Percentiles rank a stretch among this genome's conserved stretches.
Evolutionary conservation across 768 basidiomycete genomes (phyloP).

Genomic region (Pisolithus sp.): DNA sequence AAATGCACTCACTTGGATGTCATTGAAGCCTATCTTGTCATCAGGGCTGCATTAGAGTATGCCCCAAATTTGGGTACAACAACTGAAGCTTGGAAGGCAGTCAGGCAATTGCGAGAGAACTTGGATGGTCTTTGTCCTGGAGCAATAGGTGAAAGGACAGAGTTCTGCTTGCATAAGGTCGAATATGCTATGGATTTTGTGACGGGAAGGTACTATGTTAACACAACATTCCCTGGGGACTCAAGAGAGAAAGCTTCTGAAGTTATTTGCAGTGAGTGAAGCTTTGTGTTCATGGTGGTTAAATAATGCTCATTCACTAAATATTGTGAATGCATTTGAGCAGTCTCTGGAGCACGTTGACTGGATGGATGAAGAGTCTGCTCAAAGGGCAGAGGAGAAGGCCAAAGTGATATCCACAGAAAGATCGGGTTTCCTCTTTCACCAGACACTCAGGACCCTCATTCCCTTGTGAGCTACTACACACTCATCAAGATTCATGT

Average conservation of each 20-base stretch:
- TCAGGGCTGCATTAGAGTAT: constrained; percentile 63
- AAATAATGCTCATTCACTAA: constrained; percentile 27
- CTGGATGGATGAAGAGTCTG: constrained; percentile 90
- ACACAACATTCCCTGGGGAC: constrained; percentile 74
- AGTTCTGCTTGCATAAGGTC: constrained; percentile 72
- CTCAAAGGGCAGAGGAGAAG: constrained; percentile 79
- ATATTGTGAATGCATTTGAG: constrained; percentile 81
- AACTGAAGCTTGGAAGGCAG: constrained; percentile 75
- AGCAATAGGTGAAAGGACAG: constrained; percentile 72
- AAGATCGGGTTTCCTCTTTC: constrained; percentile 92
- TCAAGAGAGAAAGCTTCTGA: constrained; percentile 76
- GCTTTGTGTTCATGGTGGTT: background rate
- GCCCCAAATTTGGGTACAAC: constrained; percentile 66
- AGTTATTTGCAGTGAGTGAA: constrained; percentile 63
- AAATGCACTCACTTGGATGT: constrained; percentile 59
- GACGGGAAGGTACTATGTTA: constrained; percentile 83
- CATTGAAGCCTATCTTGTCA: constrained; percentile 81
- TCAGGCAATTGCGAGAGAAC: constrained; percentile 61
- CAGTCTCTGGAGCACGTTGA: constrained; percentile 61
- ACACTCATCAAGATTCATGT: constrained; percentile 54
- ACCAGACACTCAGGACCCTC: constrained; percentile 71
- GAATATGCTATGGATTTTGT: constrained; percentile 81
- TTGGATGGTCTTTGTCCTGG: constrained; percentile 88
- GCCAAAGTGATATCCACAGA: constrained; percentile 48
- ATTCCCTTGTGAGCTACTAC: constrained; percentile 72